Evolutionary conservation across 495 filamentous ascomycete species (phyloP).

Genomic region (Penicillium coprophilum): DNA sequence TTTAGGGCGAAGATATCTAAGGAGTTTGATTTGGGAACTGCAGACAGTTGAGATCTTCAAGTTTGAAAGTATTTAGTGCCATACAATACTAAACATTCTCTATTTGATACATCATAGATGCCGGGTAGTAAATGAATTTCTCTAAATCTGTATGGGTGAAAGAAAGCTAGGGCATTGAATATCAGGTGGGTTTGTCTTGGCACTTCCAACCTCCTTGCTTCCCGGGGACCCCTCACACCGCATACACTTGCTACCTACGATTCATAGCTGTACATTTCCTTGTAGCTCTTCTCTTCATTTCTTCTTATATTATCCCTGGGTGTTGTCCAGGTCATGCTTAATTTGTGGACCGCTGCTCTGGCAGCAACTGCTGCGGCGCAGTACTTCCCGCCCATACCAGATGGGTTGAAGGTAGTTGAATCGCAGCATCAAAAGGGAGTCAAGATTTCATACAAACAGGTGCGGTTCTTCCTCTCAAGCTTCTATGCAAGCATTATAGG

Average conservation of each 20-base stretch:
- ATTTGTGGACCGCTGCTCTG: conserved; percentile 20
- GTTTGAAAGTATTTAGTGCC: no score
- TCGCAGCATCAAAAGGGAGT: conserved; percentile 60
- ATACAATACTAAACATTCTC: not conserved
- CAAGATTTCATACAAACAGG: conserved; percentile 64
- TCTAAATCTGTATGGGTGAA: not conserved
- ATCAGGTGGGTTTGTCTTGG: not conserved
- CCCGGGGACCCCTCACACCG: not conserved
- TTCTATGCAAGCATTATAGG: not conserved
- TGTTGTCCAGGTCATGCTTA: conserved; percentile 5
- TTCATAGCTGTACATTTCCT: not conserved
- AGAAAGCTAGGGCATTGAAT: not conserved
- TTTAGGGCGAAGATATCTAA: not conserved
- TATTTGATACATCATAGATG: not conserved
- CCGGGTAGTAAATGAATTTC: not conserved
- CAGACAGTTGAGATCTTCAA: not conserved
- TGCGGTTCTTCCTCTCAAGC: conserved; percentile 18
- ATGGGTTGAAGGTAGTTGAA: conserved; percentile 53
- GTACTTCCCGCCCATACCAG: conserved; percentile 57
- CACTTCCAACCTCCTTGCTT: not conserved
- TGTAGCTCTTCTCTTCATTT: not conserved
- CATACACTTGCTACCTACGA: not conserved
- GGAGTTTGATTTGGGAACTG: not conserved
- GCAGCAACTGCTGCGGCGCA: conserved; percentile 28
- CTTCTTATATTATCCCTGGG: not conserved